phyloP scores from a whole-genome alignment of 148 eudicot species.

The Rheum nobile region DNA sequence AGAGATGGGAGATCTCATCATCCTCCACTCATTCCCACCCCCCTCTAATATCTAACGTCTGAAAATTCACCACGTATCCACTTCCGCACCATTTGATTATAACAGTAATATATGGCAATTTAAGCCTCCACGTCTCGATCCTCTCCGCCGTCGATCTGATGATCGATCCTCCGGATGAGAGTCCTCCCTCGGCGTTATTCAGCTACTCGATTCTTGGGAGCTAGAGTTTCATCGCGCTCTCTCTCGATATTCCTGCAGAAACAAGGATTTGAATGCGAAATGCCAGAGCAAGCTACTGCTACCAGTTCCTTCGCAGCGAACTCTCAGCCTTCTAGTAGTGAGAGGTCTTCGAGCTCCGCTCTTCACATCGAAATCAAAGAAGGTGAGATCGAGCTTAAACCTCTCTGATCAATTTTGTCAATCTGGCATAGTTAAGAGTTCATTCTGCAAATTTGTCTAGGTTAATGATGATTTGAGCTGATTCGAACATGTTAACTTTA shows the following conservation, averaged over 20 bases:
- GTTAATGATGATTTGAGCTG: neutral
- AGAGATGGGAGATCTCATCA: neutral
- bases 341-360: slow-evolving; percentile 95
- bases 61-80: slow-evolving; percentile 28
- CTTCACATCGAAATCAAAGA: slow-evolving; percentile 70
- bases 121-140: slow-evolving; percentile 42
- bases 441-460: neutral
- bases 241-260: neutral
- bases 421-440: neutral
- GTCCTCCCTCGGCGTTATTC: neutral
- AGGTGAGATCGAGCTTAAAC: slow-evolving; percentile 27
- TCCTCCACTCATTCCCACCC: neutral
- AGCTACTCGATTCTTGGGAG: neutral
- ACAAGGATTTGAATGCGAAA: slow-evolving; percentile 10
- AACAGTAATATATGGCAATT: slow-evolving; percentile 33
- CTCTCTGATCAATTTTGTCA: neutral
- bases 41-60: slow-evolving; percentile 10
- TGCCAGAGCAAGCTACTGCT: slow-evolving; percentile 60
- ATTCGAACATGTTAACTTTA: neutral
- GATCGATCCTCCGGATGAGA: slow-evolving; percentile 36
- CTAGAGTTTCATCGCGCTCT: neutral
- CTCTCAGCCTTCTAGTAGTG: slow-evolving; percentile 88
- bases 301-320: slow-evolving; percentile 65
- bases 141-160: slow-evolving; percentile 23
- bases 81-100: slow-evolving; percentile 46